Base-by-base conservation (phyloP, 768 basidiomycete species). In the Nevesoporus exiguus region DNA sequence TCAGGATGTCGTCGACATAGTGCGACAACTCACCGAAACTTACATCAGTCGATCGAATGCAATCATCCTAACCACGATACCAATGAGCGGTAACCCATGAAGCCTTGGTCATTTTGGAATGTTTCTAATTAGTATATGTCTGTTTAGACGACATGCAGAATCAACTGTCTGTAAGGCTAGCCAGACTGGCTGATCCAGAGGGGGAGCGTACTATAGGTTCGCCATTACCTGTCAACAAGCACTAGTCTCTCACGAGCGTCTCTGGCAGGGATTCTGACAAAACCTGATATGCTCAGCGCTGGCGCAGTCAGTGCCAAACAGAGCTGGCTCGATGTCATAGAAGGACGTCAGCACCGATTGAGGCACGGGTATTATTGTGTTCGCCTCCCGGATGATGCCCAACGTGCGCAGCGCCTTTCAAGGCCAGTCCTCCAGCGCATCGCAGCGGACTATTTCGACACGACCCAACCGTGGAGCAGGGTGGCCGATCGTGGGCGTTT, bases 91-190 rank as follows among this genome's bases (percentile, higher is more conserved):
- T 84, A 55, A 54, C 64, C 33, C 60, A 19, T 15, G 24, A 7
- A 14, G 0, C 30, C 13, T 31, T 47, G 13, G 3, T 49, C 14
- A 7, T 15, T 37, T 13, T 27, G 9, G 34, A 5, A 47, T 15
- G 4, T 40, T 34, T 39, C 41, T 55, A 41, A 61, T 25, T 7
- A 2, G 6, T 7, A 5, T 39, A 1, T 34, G 21, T 24, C 9
- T 3, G n/a, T 49, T 13, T 42, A 88, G 88, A 85, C 45, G 88
- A 90, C 46, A 78, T 86, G 27, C 76, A 87, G 55, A 87, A 83
- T 51, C 85, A 86, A 59, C 72, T 70, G 53, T 84, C 86, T 0
- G 75, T 82, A 3, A 70, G 55, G 3, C 67, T 88, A 0, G 87
- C 86, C 0, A 73, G 65, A 43, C 70, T 74, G 5, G 79, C 73